Evolutionary conservation across 495 filamentous ascomycete species (phyloP).

Genomic region (Bombardia bombarda): DNA sequence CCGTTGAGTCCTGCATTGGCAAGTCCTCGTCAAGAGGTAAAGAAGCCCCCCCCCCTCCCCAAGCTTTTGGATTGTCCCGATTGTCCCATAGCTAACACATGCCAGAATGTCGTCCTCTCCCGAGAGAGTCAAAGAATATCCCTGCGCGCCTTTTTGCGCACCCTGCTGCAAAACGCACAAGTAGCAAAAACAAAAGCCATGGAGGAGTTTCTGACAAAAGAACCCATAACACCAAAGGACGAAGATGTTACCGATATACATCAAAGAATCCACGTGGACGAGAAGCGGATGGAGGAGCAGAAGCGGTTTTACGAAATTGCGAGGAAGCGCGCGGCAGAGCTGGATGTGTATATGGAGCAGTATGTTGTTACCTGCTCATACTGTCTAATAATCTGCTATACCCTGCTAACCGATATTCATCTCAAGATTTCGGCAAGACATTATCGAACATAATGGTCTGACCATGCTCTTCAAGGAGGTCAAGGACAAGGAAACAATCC

Average conservation of each 20-base stretch:
- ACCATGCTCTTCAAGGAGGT: constrained; percentile 93
- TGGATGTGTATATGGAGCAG: constrained; percentile 98
- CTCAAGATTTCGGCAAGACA: constrained; percentile 47
- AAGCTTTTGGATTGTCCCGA: neutral
- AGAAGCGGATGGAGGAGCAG: constrained; percentile 84
- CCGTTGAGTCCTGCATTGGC: constrained; percentile 12
- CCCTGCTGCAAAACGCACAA: constrained; percentile 73
- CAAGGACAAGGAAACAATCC: constrained; percentile 73
- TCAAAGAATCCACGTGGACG: constrained; percentile 73
- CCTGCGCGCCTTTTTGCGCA: constrained; percentile 79
- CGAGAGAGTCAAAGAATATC: constrained; percentile 90
- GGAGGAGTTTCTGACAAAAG: constrained; percentile 65
- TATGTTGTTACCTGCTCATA: too few species aligned
- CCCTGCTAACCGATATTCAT: neutral
- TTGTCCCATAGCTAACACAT: constrained; percentile 1
- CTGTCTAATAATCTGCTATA: neutral
- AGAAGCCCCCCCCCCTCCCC: neutral
- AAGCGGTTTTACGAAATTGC: constrained; percentile 93
- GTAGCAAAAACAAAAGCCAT: constrained; percentile 75
- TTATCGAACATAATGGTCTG: constrained; percentile 64
- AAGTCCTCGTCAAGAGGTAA: constrained; percentile 18
- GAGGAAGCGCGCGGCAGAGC: constrained; percentile 74
- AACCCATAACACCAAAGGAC: constrained; percentile 63
- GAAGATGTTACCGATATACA: constrained; percentile 77
- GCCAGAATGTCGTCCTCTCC: constrained; percentile 55